These are phyloP conservation scores for Strobilomyces dryophilus DNA, from an alignment of 768 basidiomycete genomes.

Conservation along the genomic window DNA sequence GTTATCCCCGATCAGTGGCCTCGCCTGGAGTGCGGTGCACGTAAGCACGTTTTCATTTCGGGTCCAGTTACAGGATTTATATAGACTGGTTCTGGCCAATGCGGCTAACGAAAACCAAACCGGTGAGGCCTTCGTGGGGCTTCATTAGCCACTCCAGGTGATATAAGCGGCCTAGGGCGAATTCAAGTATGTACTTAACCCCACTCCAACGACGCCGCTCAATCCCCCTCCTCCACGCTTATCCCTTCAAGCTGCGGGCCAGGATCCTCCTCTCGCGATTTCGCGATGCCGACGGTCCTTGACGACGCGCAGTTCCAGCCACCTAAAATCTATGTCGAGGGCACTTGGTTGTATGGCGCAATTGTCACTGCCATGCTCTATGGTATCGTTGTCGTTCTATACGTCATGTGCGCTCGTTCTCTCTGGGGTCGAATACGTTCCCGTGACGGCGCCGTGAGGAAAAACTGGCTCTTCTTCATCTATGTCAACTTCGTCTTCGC, in stretches of 20 bases:
- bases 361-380: conserved; percentile 27
- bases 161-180: conserved; percentile 4
- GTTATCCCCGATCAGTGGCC: too few relatives aligned
- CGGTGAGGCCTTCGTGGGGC: background rate
- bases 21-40: too few relatives aligned
- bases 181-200: too few relatives aligned
- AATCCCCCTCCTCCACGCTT: conserved; percentile 6
- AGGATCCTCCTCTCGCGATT: background rate
- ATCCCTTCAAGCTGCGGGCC: background rate
- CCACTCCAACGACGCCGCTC: background rate
- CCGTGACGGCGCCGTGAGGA: conserved; percentile 5
- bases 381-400: conserved; percentile 25
- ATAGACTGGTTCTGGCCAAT: background rate
- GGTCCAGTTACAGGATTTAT: background rate
- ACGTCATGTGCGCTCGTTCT: conserved; percentile 24
- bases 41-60: background rate
- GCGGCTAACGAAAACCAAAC: background rate
- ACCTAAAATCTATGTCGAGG: conserved; percentile 19
- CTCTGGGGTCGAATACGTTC: conserved; percentile 23
- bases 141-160: background rate
- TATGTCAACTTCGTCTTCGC: conserved; percentile 29
- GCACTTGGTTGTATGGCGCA: conserved; percentile 30
- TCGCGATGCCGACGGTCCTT: conserved; percentile 14
- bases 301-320: conserved; percentile 10
- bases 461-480: conserved; percentile 26